phyloP scores from a whole-genome alignment of 768 basidiomycete genomes.

The Phaeotremella fagi region DNA sequence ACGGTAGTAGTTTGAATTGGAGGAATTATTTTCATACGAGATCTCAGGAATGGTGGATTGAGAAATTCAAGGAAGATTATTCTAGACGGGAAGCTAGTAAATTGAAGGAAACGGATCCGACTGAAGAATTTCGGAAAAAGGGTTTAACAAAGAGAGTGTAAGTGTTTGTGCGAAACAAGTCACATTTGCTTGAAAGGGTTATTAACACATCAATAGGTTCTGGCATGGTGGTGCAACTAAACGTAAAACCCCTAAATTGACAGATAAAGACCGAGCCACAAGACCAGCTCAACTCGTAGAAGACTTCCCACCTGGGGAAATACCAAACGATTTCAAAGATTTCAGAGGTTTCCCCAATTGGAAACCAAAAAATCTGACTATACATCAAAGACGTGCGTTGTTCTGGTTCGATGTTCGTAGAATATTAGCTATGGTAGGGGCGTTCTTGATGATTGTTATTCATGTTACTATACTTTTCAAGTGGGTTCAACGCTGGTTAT shows the following conservation, averaged over 20 bases:
- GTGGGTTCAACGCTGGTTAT: constrained; percentile 13
- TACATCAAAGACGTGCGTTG: neutral
- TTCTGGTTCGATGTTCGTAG: constrained; percentile 15
- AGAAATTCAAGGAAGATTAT: neutral
- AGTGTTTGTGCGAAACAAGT: neutral
- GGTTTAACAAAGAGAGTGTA: constrained; percentile 2
- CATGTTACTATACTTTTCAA: constrained; percentile 5
- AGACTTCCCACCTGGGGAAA: neutral
- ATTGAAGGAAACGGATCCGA: neutral
- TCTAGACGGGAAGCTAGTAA: neutral
- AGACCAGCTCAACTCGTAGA: neutral
- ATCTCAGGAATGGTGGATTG: neutral
- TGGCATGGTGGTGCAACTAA: neutral
- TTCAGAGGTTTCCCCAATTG: constrained; percentile 11
- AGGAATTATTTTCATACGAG: too few relatives aligned
- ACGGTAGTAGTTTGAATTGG: too few relatives aligned
- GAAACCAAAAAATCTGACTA: neutral
- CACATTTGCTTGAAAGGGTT: neutral
- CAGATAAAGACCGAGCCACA: neutral
- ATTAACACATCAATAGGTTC: too few relatives aligned
- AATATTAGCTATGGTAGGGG: neutral
- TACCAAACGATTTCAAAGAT: neutral
- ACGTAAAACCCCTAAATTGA: neutral
- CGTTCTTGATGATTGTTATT: neutral
- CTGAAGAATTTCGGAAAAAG: neutral